Base-by-base conservation (phyloP, 768 basidiomycete genomes). In the Suillus sp. region DNA sequence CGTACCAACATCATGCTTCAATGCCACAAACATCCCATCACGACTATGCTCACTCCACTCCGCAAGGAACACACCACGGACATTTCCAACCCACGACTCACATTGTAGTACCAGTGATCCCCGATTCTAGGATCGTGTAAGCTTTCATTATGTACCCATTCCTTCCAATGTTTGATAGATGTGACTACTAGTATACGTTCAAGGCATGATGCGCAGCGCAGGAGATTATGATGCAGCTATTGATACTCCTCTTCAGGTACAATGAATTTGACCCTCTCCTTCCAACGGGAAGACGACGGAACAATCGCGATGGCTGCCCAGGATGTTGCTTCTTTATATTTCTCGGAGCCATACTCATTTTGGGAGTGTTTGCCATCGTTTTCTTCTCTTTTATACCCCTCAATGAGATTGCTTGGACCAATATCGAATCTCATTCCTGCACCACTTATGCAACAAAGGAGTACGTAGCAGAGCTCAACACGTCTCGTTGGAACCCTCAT, bases 391-490 rank as follows among this genome's bases (percentile, higher is more conserved):
- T 50, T 35, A 13, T n/a, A 25, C 18, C 14, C 11, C 50, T 61
- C 37, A 35, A 60, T 18, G 48, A 59, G 4, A 9, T 27, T 70
- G 38, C 40, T 74, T 70, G 72, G 68, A 47, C 2, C 10, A 42
- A 6, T 55, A 25, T 74, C 2, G 58, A 66, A 18, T 45, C 63
- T 9, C 67, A 70, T 53, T 37, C 38, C 20, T 78, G 77, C 62
- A 69, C 61, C 30, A 69, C 71, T 0, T 76, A 72, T 58, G 73
- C 65, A 0, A 70, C 72, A 2, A 68, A 73, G 50, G 68, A 69
- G 47, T 77, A 77, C 35, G 68, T 70, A 1, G 77, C 77, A 0
- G 62, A 63, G 5, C 62, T 78, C 3, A 67, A 66, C 56, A 76
- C 76, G 45, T 51, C 77, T n/a, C 76, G 74, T 4, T 70, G 71